A percentile compares a stretch with the other conserved stretches of the same genome.
Conservation (phyloP, 2,329 filamentous ascomycete species). For the Pyrenophora tritici-repentis region DNA sequence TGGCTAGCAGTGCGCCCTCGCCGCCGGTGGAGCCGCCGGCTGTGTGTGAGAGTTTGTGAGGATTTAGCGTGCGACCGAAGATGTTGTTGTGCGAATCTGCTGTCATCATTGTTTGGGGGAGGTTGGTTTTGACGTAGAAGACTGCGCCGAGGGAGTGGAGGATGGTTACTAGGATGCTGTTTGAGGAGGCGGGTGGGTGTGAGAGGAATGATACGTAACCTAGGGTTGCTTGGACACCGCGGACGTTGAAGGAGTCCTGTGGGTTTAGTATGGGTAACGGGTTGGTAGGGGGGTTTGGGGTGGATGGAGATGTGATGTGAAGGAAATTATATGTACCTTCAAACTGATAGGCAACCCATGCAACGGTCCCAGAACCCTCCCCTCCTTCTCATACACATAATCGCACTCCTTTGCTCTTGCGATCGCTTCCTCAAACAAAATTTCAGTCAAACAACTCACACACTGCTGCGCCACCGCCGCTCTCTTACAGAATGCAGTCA, state of each 20-base stretch:
- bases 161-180: constrained; percentile 46
- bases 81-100: constrained; percentile 65
- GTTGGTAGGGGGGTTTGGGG: too few relatives aligned
- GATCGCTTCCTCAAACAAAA: constrained; percentile 51
- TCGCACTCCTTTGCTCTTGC: constrained; percentile 48
- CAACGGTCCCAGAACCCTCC: constrained; percentile 54
- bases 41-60: constrained; percentile 63
- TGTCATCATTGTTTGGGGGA: constrained; percentile 56
- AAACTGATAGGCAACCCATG: constrained; percentile 62
- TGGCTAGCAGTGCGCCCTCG: constrained; percentile 63
- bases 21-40: constrained; percentile 70
- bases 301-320: neutral
- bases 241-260: constrained; percentile 64
- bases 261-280: neutral
- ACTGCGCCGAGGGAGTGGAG: constrained; percentile 53
- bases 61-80: constrained; percentile 67
- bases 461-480: constrained; percentile 63
- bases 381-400: constrained; percentile 42
- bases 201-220: constrained; percentile 59
- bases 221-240: constrained; percentile 61
- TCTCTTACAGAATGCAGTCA: constrained; percentile 59
- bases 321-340: constrained; percentile 46
- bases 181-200: constrained; percentile 36
- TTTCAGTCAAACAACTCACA: constrained; percentile 54
- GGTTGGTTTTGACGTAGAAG: constrained; percentile 59